Base-by-base conservation (phyloP, 371 early-diverging fungal genomes). In the Mucor plumbeus region DNA sequence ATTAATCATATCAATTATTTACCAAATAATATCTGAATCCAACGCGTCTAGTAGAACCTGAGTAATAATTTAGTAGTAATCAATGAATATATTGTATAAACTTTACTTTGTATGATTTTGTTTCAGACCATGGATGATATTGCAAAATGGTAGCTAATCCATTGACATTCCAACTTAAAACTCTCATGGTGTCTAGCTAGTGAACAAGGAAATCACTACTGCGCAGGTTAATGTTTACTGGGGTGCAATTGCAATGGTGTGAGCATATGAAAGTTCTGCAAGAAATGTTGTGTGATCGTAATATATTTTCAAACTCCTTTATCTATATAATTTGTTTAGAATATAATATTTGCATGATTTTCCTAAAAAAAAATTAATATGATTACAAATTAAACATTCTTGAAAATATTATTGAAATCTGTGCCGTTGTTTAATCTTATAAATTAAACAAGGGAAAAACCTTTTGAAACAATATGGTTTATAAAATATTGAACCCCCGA, bases 1-100 rank as follows among this genome's bases (percentile, higher is more conserved):
- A 53, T 13, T 40, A 38, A 11, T 15, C 5, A 21, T 13, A n/a
- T 50, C 13, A 11, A 13, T 26, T 26, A 26, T 44, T 66, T 76
- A 69, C 84, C 85, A 95, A 35, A 92, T 80, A 62, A 95, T 91
- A 69, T 94, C 94, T 4, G 90, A 87, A 33, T 78, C 77, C 1
- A 92, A 76, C 15, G 84, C 67, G 62, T 88, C 85, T 7, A 91
- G 69, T 13, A 92, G 60, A 11, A 65, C 73, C 88, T 89, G 43
- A 11, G 48, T 13, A 26, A 50, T 14, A 10, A 57, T 31, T 34
- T 62, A 41, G 31, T 14, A 61, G 15, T 26, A 61, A 47, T 38
- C 19, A 48, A 55, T 41, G 21, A 5, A 35, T 53, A 7, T 33
- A 38, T 60, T 14, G 40, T n/a, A 34, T 59, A 7, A 7, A 1